Evolutionary conservation across 2,329 filamentous ascomycete genomes (phyloP).

Genomic region (Cadophora sp.): DNA sequence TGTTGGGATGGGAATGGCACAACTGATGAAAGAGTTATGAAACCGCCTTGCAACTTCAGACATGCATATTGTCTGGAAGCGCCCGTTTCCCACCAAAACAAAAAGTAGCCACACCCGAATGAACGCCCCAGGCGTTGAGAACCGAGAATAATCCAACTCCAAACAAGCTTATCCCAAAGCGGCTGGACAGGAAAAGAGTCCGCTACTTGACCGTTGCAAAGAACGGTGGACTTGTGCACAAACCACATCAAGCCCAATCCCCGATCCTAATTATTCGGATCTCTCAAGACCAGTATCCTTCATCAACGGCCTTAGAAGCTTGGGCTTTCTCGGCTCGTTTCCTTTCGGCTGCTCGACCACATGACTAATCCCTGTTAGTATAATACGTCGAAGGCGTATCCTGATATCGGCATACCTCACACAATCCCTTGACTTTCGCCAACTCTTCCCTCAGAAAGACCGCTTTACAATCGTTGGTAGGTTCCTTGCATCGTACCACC

Average conservation of each 20-base stretch:
- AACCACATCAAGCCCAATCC: background rate
- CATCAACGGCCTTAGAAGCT: slow-evolving; percentile 27
- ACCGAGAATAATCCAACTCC: background rate
- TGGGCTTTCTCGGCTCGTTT: slow-evolving; percentile 19
- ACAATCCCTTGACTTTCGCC: slow-evolving; percentile 32
- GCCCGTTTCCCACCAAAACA: background rate
- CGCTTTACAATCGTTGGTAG: slow-evolving; percentile 31
- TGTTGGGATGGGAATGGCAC: background rate
- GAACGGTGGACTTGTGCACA: background rate
- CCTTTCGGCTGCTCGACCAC: slow-evolving; percentile 26
- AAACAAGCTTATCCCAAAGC: background rate
- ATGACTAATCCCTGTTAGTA: slow-evolving; percentile 30
- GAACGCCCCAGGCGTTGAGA: background rate
- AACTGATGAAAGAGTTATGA: background rate
- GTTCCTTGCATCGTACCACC: slow-evolving; percentile 32
- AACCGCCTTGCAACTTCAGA: background rate
- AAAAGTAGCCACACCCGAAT: background rate
- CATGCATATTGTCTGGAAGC: background rate
- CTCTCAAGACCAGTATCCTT: slow-evolving; percentile 35
- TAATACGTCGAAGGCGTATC: background rate
- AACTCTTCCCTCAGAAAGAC: slow-evolving; percentile 40
- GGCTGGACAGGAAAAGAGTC: background rate
- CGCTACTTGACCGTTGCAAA: background rate
- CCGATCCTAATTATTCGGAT: background rate
- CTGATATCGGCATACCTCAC: slow-evolving; percentile 24